These are phyloP conservation scores for Dactylella cylindrospora DNA, from an alignment of 2,329 filamentous ascomycete genomes.

Conservation along the genomic window DNA sequence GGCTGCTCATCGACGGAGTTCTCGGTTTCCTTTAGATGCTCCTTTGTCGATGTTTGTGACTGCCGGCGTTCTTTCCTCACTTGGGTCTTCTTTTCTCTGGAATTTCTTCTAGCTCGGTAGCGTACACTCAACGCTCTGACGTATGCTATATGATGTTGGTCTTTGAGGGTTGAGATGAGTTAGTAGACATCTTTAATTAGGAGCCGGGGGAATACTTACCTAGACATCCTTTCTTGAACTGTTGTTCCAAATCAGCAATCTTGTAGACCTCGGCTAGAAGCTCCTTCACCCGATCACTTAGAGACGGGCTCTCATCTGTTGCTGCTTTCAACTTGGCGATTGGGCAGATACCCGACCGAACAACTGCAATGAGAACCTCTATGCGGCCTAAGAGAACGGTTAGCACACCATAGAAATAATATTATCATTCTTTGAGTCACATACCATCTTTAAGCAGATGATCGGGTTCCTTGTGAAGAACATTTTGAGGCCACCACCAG, in stretches of 20 bases:
- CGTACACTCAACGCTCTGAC: constrained; percentile 27
- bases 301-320: constrained; percentile 16
- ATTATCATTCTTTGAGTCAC: background rate
- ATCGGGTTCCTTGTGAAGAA: constrained; percentile 72
- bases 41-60: constrained; percentile 5
- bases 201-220: constrained; percentile 1
- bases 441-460: constrained; percentile 68
- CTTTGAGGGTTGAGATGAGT: background rate
- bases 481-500: constrained; percentile 67
- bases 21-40: background rate
- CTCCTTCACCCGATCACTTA: constrained; percentile 26
- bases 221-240: constrained; percentile 11
- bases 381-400: constrained; percentile 1
- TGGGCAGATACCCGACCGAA: background rate
- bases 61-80: background rate
- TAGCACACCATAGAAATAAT: background rate
- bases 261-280: constrained; percentile 37
- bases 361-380: constrained; percentile 16
- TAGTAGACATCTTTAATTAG: background rate
- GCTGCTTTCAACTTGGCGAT: constrained; percentile 25
- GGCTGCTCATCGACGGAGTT: background rate
- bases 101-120: constrained; percentile 21
- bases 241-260: constrained; percentile 23
- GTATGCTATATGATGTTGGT: constrained; percentile 11
- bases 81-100: constrained; percentile 4